These are phyloP conservation scores for Discostella pseudostelligera DNA, from an alignment of 108 stramenopile species.

Conservation along the genomic window DNA sequence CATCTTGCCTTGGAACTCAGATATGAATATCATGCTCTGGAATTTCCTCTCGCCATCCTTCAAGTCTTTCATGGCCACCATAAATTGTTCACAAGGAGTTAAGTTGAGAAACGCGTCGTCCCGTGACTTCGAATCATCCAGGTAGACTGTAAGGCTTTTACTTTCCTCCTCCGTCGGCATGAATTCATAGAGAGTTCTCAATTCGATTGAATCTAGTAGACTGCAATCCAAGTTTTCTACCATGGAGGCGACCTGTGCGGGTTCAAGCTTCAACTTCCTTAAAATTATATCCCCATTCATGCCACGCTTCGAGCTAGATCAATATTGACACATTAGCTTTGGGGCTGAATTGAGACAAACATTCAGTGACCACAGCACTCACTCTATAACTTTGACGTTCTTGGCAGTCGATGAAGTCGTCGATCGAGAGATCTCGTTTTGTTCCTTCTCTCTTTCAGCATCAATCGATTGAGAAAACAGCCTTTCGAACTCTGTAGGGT, in stretches of 20 bases:
- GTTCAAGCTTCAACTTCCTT: constrained; percentile 60
- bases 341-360: background rate
- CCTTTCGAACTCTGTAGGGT: constrained; percentile 77
- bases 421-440: constrained; percentile 16
- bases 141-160: constrained; percentile 43
- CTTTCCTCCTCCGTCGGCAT: constrained; percentile 70
- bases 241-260: constrained; percentile 53
- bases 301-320: constrained; percentile 56
- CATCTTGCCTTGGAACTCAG: constrained; percentile 56
- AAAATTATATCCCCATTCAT: constrained; percentile 89
- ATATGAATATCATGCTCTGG: constrained; percentile 66
- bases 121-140: constrained; percentile 35
- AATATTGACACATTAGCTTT: background rate
- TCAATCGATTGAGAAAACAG: constrained; percentile 75
- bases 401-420: constrained; percentile 49
- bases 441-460: constrained; percentile 59
- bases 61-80: constrained; percentile 61
- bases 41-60: constrained; percentile 55
- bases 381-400: constrained; percentile 75
- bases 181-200: constrained; percentile 71
- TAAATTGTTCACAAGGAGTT: constrained; percentile 75
- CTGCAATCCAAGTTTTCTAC: constrained; percentile 62
- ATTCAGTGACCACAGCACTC: background rate
- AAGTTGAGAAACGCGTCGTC: constrained; percentile 42
- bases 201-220: constrained; percentile 56